Base-by-base conservation (phyloP, 306 rosid species). In the Hylodesmum podocarpum region DNA sequence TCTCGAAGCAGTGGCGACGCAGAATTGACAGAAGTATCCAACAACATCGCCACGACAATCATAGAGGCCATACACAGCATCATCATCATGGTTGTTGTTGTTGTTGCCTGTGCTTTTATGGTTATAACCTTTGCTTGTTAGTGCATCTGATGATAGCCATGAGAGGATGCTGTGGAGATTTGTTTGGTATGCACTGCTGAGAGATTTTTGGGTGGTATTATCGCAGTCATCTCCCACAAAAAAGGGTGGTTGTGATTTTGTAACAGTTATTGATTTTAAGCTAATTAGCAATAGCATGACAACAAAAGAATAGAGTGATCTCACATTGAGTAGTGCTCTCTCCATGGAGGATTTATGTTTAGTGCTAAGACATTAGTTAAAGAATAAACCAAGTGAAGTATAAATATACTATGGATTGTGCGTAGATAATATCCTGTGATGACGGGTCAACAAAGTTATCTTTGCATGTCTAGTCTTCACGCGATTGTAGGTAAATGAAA, bases 11-110 rank as follows among this genome's bases (percentile, higher is more conserved):
- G 55, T 12, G 1, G 71, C 4, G 58, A 79, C 27, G 9, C 78
- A 79, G 58, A 79, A 79, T 49, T 61, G 78, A 10, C 83, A 79
- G 15, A 70, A 25, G 72, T 46, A 36, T 7, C 53, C 62, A 0
- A 33, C 5, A 1, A 37, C 59, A 8, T 80, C 83, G 0, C 59
- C 70, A 0, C 83, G 74, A 57, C 83, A 72, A 1, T 79, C 78
- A 3, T 70, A 79, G 68, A 64, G 19, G 12, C 68, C 78, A 15
- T 79, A 79, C 4, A 66, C 59, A 0, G 51, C 7, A n/a, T 66
- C 64, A 0, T 6, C n/a, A n/a, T n/a, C 6, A 8, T 1, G 27
- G 24, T n/a, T n/a, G 4, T 1, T n/a, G n/a, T n/a, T 14, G 61
- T 1, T 31, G 49, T 2, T 36, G 9, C 77, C 51, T 40, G 58